These are phyloP conservation scores for Phytophthora meadii DNA, from an alignment of 352 stramenopile genomes.

Conservation along the genomic window DNA sequence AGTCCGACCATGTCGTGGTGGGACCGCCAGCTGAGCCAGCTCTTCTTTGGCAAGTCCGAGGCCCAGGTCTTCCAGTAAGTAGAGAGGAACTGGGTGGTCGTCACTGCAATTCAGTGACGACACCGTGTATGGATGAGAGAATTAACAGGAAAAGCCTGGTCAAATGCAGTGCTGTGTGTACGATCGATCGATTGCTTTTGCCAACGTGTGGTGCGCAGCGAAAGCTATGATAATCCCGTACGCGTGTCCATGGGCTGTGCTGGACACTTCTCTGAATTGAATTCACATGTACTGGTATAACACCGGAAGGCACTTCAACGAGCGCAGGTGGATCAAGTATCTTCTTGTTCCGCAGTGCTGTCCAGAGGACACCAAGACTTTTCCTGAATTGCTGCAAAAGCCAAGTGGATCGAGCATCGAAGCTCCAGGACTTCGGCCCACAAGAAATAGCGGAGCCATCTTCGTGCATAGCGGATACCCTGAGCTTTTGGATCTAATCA, in stretches of 20 bases:
- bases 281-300: too few relatives aligned
- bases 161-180: constrained; percentile 25
- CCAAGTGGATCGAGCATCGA: not conserved
- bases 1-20: constrained; percentile 59
- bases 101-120: constrained; percentile 1
- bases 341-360: too few relatives aligned
- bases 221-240: too few relatives aligned
- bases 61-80: constrained; percentile 76
- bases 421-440: constrained; percentile 8
- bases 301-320: not conserved
- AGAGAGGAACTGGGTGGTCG: constrained; percentile 1
- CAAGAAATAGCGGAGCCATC: constrained; percentile 17
- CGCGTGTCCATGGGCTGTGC: not conserved
- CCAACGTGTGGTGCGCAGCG: not conserved
- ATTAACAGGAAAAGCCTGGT: constrained; percentile 19
- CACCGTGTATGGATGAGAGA: constrained; percentile 20
- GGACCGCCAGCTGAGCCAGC: constrained; percentile 62
- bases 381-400: too few relatives aligned
- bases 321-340: not conserved
- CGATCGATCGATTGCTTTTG: not conserved
- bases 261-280: constrained; percentile 1
- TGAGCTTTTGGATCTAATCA: not conserved
- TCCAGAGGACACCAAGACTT: not conserved
- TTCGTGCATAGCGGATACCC: constrained; percentile 7
- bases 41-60: constrained; percentile 86